These are phyloP conservation scores for Kodamaea sagamina DNA, from an alignment of 805 yeast species.

Conservation along the genomic window DNA sequence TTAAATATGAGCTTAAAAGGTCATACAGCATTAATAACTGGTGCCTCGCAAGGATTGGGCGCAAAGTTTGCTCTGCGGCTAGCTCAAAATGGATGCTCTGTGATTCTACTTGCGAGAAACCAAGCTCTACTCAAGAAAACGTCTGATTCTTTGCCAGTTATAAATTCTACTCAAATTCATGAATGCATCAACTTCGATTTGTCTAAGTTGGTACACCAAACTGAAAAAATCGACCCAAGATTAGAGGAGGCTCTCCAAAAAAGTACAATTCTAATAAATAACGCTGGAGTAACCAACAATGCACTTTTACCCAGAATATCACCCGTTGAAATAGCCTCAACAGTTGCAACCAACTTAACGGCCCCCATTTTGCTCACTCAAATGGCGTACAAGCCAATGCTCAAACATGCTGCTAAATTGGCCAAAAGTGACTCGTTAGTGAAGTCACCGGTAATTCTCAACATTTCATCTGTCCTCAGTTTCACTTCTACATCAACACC, in stretches of 20 bases:
- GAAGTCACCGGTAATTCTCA: constrained; percentile 47
- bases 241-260: constrained; percentile 30
- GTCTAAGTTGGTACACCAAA: constrained; percentile 8
- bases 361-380: constrained; percentile 64
- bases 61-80: constrained; percentile 52
- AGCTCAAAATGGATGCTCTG: constrained; percentile 52
- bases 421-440: constrained; percentile 1
- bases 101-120: constrained; percentile 55
- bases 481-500: constrained; percentile 33
- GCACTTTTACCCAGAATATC: constrained; percentile 49
- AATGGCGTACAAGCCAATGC: constrained; percentile 52
- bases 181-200: constrained; percentile 37
- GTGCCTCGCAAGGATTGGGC: constrained; percentile 74
- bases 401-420: constrained; percentile 28
- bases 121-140: constrained; percentile 33
- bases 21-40: constrained; percentile 57
- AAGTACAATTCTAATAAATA: constrained; percentile 53
- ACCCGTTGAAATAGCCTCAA: constrained; percentile 40
- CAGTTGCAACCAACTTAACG: constrained; percentile 57
- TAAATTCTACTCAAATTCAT: constrained; percentile 27
- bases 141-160: constrained; percentile 17
- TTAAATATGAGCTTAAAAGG: constrained; percentile 14
- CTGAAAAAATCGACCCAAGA: constrained; percentile 6
- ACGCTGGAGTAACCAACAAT: constrained; percentile 69
- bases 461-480: constrained; percentile 67